Base-by-base conservation (phyloP, 371 early-diverging fungal species). In the Circinella minor region DNA sequence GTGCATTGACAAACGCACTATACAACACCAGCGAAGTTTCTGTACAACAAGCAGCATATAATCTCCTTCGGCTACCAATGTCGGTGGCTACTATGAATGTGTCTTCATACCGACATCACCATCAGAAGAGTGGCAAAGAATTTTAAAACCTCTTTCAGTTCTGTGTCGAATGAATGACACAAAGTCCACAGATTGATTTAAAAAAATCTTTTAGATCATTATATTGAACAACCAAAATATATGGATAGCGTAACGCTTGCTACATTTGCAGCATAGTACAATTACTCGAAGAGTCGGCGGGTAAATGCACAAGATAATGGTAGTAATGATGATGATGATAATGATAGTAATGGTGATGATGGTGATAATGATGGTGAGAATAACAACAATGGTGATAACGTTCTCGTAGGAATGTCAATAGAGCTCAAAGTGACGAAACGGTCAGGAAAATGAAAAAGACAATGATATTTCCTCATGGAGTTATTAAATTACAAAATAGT, bases 21-120 rank as follows among this genome's bases (percentile, higher is more conserved):
- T 61, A 61, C 36, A 61, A 61, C n/a, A 61, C 8, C 39, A 61
- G 61, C n/a, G 61, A 61, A n/a, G 61, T 61, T 4, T 61, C 61
- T 14, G 61, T 36, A 10, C 61, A 61, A 61, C 34, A 61, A 36
- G 61, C 61, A 61, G 36, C 61, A 11, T 61, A 61, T n/a, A 36
- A 61, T 36, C 6, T 61, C 14, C n/a, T 61, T 4, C 36, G 36
- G 11, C 8, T 61, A 8, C 61, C 61, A 11, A 61, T 61, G 61
- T 9, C 61, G 5, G 61, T 36, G 5, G 15, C 9, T 10, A 13
- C 36, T 5, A 11, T 6, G 13, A 6, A 36, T 38, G 11, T n/a
- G n/a, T 36, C 6, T 61, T 61, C 36, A 61, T 38, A 18, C 61
- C 61, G 34, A 61, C 61, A 36, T 18, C 37, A 11, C 61, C 36